Base-by-base conservation (phyloP, 176 grass and related monocot genomes). In the Tillandsia fasciculata region DNA sequence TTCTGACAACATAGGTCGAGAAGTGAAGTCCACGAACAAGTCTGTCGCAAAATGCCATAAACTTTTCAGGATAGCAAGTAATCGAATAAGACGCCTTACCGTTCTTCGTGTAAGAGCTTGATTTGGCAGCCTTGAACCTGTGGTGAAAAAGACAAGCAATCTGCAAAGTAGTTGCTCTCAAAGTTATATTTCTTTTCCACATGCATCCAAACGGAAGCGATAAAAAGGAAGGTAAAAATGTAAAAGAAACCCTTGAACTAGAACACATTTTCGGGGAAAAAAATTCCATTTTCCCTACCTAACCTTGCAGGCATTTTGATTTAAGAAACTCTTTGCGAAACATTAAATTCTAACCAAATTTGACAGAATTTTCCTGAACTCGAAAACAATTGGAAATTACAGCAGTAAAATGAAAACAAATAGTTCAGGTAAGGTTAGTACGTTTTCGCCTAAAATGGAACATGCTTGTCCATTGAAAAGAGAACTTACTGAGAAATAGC, bases 61-160 rank as follows among this genome's bases (percentile, higher is more conserved):
- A 6, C 33, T 42, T 5, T 8, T 42, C 33, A 42, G 4, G 33
- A 42, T 42, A 42, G 33, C 33, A 42, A 42, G 5, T 6, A 42
- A 42, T 7, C 5, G 2, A 24, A 76, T 26, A 53, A 8, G 77
- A 52, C 8, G 33, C 12, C 61, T 12, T 75, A 97, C 93, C 94
- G 53, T 97, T 84, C 53, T 52, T 64, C 54, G 71, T 82, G 70
- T 97, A 90, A 77, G 94, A 81, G 75, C 65, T 92, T n/a, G 94
- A 97, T 64, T 72, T 81, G 63, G 70, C 69, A 2, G 86, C 74
- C 75, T 75, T 87, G 81, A 87, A 97, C 59, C 58, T 86, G 65
- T 74, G 84, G 72, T 97, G 94, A 7, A 97, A 52, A 72, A 89
- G 87, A 74, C 94, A 97, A 8, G 94, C 84, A 48, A 97, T 74